These are phyloP conservation scores for Naganishia randhawae DNA, from an alignment of 768 basidiomycete genomes.

Conservation along the genomic window DNA sequence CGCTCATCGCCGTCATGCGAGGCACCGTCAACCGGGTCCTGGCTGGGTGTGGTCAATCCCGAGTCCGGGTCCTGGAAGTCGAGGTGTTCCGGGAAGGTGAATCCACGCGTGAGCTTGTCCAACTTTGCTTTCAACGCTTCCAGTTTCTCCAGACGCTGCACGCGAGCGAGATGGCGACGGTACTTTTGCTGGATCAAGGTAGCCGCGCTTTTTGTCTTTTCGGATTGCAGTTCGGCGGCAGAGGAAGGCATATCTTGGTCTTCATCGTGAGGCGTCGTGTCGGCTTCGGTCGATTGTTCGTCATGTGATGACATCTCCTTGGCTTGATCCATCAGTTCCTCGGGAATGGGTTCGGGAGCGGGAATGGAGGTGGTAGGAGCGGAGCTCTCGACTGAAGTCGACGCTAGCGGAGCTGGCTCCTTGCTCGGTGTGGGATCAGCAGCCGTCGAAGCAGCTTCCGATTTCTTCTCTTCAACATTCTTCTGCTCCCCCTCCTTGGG, in stretches of 20 bases:
- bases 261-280: neutral
- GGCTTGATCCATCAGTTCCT: neutral
- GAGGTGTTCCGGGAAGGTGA: slow-evolving; percentile 24
- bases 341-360: neutral
- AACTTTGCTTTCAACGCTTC: slow-evolving; percentile 24
- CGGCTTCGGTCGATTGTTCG: neutral
- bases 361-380: neutral
- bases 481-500: neutral
- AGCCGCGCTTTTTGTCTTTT: slow-evolving; percentile 20
- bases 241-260: slow-evolving; percentile 25
- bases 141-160: slow-evolving; percentile 28
- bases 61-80: slow-evolving; percentile 25
- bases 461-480: neutral
- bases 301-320: neutral
- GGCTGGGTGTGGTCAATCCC: neutral
- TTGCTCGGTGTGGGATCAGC: neutral
- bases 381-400: neutral
- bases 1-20: slow-evolving; percentile 14
- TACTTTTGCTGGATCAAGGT: slow-evolving; percentile 29
- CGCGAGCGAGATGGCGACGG: slow-evolving; percentile 23
- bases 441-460: neutral
- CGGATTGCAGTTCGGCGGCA: slow-evolving; percentile 23
- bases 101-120: slow-evolving; percentile 20
- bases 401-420: neutral
- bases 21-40: slow-evolving; percentile 4